Evolutionary conservation across 441 rosid genomes (phyloP).

Genomic region (Eugenia klotzschiana): DNA sequence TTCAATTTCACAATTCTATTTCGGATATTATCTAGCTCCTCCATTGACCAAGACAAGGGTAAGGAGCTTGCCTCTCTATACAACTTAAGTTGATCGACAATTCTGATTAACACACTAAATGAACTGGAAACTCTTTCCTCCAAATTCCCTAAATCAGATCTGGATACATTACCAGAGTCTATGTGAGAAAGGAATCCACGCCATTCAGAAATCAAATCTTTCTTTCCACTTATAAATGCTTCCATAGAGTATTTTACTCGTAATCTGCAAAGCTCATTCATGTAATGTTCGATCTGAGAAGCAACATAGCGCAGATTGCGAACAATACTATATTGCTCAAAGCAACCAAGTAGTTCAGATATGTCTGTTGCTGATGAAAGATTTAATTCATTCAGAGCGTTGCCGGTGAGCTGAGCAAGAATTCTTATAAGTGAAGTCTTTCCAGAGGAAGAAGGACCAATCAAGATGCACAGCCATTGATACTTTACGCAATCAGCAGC

Average conservation of each 20-base stretch:
- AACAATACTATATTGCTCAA: slow-evolving; percentile 85
- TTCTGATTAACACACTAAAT: slow-evolving; percentile 37
- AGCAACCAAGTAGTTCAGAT: slow-evolving; percentile 92
- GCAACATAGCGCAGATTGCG: slow-evolving; percentile 51
- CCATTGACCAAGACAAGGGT: slow-evolving; percentile 38
- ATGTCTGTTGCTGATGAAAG: slow-evolving; percentile 93
- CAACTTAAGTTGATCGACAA: slow-evolving; percentile 34
- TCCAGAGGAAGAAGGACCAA: slow-evolving; percentile 88
- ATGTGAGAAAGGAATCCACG: slow-evolving; percentile 38
- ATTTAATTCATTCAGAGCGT: slow-evolving; percentile 60
- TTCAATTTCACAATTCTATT: slow-evolving; percentile 51
- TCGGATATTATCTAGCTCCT: slow-evolving; percentile 37
- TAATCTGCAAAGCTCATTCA: slow-evolving; percentile 56
- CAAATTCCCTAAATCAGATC: slow-evolving; percentile 16
- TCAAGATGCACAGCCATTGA: slow-evolving; percentile 85
- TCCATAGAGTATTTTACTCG: slow-evolving; percentile 34
- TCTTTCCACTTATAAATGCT: slow-evolving; percentile 23
- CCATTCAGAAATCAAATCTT: slow-evolving; percentile 51
- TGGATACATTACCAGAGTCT: slow-evolving; percentile 22
- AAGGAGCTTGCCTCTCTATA: slow-evolving; percentile 25
- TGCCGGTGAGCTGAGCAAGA: slow-evolving; percentile 78
- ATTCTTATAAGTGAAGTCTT: slow-evolving; percentile 87
- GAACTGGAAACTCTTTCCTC: slow-evolving; percentile 21
- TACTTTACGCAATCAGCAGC: slow-evolving; percentile 63
- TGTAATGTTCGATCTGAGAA: slow-evolving; percentile 49